A percentile compares a stretch with the other conserved stretches of the same genome.
phyloP scores from a whole-genome alignment of 768 basidiomycete species.

The Naganishia antarctica region DNA sequence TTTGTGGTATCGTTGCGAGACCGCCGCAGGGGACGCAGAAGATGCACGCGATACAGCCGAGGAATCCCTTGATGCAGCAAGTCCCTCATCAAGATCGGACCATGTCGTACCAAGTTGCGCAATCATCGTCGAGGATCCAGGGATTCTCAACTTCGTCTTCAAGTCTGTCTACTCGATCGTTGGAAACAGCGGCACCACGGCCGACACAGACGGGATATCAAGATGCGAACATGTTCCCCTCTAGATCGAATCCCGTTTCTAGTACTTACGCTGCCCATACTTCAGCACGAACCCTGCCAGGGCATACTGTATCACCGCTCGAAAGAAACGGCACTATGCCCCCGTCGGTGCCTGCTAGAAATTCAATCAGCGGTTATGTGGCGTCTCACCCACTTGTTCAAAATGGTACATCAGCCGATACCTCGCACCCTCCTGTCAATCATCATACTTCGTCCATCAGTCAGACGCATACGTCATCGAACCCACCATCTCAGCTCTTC shows the following conservation, averaged over 20 bases:
- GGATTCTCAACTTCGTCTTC: background rate
- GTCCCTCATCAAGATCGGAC: background rate
- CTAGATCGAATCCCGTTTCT: background rate
- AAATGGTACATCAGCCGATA: background rate
- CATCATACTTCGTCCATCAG: background rate
- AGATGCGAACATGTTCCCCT: background rate
- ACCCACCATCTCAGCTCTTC: background rate
- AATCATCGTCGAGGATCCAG: background rate
- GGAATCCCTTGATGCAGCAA: slow-evolving; percentile 13
- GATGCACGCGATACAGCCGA: slow-evolving; percentile 3
- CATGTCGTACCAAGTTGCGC: background rate
- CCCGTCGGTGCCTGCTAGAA: background rate
- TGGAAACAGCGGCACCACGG: background rate
- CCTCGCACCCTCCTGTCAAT: background rate
- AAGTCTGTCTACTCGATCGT: background rate
- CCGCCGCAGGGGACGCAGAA: background rate
- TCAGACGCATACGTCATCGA: background rate
- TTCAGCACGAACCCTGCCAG: background rate
- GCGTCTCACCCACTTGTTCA: background rate
- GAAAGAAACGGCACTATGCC: background rate
- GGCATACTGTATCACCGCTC: background rate
- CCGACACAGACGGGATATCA: background rate
- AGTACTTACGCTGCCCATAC: background rate
- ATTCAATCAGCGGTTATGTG: slow-evolving; percentile 11
- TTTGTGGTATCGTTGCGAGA: slow-evolving; percentile 13